Percentiles rank a stretch among this genome's conserved stretches.
These are phyloP conservation scores for Penicillium cataractarum DNA, from an alignment of 495 filamentous ascomycete species.

Conservation along the genomic window DNA sequence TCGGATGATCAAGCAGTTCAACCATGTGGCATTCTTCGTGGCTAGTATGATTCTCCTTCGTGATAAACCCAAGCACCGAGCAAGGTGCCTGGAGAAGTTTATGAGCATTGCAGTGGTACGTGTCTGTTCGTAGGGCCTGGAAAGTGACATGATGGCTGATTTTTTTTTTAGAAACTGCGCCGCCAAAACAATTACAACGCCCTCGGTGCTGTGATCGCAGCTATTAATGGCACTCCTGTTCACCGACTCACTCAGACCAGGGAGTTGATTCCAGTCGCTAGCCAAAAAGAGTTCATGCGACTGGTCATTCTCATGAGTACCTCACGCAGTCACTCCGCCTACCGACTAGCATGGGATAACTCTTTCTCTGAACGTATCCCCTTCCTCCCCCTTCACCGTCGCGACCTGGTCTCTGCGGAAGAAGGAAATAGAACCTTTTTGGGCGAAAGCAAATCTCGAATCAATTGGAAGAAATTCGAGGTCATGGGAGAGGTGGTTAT, in stretches of 20 bases:
- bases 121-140: too few relatives aligned
- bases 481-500: conserved; percentile 91
- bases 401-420: conserved; percentile 88
- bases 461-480: conserved; percentile 99
- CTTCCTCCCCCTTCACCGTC: conserved; percentile 86
- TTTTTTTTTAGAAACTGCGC: conserved; percentile 65
- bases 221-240: conserved; percentile 85
- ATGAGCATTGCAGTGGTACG: conserved; percentile 75
- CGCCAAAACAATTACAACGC: conserved; percentile 97
- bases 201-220: conserved; percentile 88
- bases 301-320: conserved; percentile 92
- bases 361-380: conserved; percentile 87
- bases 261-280: conserved; percentile 68
- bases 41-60: conserved; percentile 89
- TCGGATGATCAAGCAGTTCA: conserved; percentile 94
- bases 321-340: conserved; percentile 88
- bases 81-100: conserved; percentile 87
- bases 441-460: conserved; percentile 68
- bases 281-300: conserved; percentile 81
- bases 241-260: conserved; percentile 84
- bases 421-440: conserved; percentile 91
- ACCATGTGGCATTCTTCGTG: conserved; percentile 90
- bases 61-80: conserved; percentile 95
- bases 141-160: background rate
- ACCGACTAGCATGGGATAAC: conserved; percentile 96